These are phyloP conservation scores for Nakazawaea peltata DNA, from an alignment of 805 yeast species.

Conservation along the genomic window DNA sequence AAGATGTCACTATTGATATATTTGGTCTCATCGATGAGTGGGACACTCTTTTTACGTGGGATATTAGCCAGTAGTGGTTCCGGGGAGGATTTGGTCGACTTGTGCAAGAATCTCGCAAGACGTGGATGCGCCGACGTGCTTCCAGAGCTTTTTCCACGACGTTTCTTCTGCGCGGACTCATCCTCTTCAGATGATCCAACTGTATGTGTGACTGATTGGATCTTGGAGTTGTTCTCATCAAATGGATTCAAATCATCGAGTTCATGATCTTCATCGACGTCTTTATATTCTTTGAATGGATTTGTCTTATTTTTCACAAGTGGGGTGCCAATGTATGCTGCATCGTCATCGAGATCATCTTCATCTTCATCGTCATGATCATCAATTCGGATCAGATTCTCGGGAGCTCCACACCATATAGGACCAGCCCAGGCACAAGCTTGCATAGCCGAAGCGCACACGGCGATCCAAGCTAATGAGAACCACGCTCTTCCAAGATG, in stretches of 20 bases:
- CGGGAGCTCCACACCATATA: slow-evolving; percentile 48
- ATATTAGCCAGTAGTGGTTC: too few species aligned
- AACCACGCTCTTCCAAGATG: slow-evolving; percentile 35
- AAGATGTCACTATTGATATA: slow-evolving; percentile 11
- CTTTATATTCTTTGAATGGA: neutral
- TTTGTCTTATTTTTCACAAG: too few species aligned
- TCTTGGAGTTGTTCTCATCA: too few species aligned
- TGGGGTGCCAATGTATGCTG: too few species aligned
- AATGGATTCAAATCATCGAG: neutral
- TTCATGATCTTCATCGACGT: neutral
- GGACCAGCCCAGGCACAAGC: slow-evolving; percentile 31
- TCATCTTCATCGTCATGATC: neutral
- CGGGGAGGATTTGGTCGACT: too few species aligned
- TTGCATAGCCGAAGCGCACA: slow-evolving; percentile 14
- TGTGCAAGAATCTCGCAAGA: too few species aligned
- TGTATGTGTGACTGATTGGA: too few species aligned
- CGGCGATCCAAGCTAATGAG: slow-evolving; percentile 29
- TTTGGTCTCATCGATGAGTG: slow-evolving; percentile 5
- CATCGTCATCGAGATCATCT: neutral
- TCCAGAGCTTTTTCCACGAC: too few species aligned
- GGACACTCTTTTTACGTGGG: too few species aligned
- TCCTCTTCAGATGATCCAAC: too few species aligned
- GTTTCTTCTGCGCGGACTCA: too few species aligned
- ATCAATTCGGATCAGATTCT: neutral
- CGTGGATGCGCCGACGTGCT: too few species aligned